Conservation (phyloP, 371 early-diverging fungal species). For the Mucor piriformis region DNA sequence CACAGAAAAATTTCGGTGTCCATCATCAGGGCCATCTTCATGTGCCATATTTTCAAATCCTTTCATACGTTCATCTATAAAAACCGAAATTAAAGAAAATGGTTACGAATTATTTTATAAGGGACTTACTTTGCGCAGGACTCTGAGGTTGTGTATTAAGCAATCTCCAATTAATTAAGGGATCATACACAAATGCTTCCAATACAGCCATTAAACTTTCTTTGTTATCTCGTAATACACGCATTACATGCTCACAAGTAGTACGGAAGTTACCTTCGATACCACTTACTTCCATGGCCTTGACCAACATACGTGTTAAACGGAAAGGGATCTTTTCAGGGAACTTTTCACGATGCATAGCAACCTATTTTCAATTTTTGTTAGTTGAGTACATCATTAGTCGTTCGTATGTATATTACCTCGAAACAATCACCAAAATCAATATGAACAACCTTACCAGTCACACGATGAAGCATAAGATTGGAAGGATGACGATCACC, state of each 20-base stretch:
- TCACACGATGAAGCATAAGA: conserved; percentile 91
- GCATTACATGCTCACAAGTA: conserved; percentile 96
- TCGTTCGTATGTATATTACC: conserved; percentile 41
- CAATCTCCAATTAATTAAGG: conserved; percentile 93
- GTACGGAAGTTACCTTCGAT: conserved; percentile 96
- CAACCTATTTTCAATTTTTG: conserved; percentile 56
- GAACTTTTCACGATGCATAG: conserved; percentile 96
- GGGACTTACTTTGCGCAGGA: conserved; percentile 42
- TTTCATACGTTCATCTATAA: conserved; percentile 43
- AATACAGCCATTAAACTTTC: conserved; percentile 98
- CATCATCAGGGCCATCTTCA: conserved; percentile 48
- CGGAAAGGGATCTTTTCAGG: conserved; percentile 99
- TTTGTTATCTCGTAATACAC: conserved; percentile 93
- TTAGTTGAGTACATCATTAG: not conserved
- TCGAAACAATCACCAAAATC: conserved; percentile 99
- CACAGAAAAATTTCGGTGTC: conserved; percentile 50
- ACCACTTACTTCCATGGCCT: conserved; percentile 97
- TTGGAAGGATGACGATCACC: conserved; percentile 99
- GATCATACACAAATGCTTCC: conserved; percentile 98
- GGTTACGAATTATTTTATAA: not conserved
- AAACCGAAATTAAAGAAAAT: not conserved
- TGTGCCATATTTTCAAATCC: conserved; percentile 41
- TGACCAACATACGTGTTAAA: conserved; percentile 96
- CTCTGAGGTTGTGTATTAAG: conserved; percentile 49
- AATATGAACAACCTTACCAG: conserved; percentile 98